Evolutionary conservation across 805 yeast genomes (phyloP).

Genomic region (Yarrowia porcina): DNA sequence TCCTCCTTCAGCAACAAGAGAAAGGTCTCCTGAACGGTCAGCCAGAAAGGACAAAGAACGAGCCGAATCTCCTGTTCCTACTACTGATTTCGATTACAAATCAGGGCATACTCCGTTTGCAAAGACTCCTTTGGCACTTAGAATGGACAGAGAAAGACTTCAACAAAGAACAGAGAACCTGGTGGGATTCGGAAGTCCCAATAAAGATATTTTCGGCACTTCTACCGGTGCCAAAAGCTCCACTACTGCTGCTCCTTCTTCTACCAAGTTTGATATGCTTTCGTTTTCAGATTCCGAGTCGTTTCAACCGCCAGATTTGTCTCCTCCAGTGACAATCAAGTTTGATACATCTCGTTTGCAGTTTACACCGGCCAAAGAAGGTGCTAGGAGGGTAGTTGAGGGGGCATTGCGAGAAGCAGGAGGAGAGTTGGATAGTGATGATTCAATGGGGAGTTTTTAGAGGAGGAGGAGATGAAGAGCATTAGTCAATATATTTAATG

Average conservation of each 20-base stretch:
- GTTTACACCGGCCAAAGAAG: conserved; percentile 1
- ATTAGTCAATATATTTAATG: too few species aligned
- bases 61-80: background rate
- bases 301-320: conserved; percentile 10
- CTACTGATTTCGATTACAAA: conserved; percentile 1
- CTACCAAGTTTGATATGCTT: conserved; percentile 3
- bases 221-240: background rate
- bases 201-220: conserved; percentile 5
- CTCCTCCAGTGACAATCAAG: conserved; percentile 16
- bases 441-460: background rate
- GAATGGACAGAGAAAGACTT: conserved; percentile 6
- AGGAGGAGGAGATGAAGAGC: too few species aligned
- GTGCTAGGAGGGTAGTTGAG: conserved; percentile 20
- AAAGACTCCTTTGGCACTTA: background rate
- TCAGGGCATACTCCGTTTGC: conserved; percentile 19
- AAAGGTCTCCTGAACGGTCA: background rate
- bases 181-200: background rate
- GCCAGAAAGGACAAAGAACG: conserved; percentile 1
- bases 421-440: conserved; percentile 6
- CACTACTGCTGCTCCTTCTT: background rate
- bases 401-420: conserved; percentile 6
- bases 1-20: conserved; percentile 12
- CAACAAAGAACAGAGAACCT: conserved; percentile 14
- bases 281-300: conserved; percentile 13
- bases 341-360: conserved; percentile 20